Conservation (phyloP, 768 basidiomycete genomes). For the Auricularia auricula-judae region DNA sequence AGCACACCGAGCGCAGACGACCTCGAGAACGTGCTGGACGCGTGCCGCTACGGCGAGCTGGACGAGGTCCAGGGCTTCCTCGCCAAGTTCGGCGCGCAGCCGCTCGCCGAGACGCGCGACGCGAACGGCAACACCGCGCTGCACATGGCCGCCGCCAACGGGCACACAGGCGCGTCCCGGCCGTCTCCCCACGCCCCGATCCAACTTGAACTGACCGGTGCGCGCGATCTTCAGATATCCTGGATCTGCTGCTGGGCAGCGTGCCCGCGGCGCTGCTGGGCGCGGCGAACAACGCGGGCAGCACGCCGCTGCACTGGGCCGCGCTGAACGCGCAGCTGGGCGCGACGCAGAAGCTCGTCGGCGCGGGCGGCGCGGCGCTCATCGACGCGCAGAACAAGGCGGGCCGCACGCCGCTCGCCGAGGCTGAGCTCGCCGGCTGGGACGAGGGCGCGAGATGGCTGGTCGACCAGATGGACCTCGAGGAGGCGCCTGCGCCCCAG, state of each 20-base stretch:
- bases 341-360: conserved; percentile 47
- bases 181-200: background rate
- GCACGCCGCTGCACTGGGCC: conserved; percentile 89
- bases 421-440: conserved; percentile 72
- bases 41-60: conserved; percentile 82
- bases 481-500: conserved; percentile 29
- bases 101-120: conserved; percentile 47
- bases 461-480: conserved; percentile 70
- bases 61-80: conserved; percentile 65
- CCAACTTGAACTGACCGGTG: no score
- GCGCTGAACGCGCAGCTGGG: conserved; percentile 70
- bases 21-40: conserved; percentile 61
- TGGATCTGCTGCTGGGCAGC: background rate
- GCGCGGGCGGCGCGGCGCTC: conserved; percentile 52
- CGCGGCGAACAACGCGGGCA: conserved; percentile 56
- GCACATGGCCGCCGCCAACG: conserved; percentile 86
- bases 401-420: conserved; percentile 66
- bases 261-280: conserved; percentile 33
- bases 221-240: background rate
- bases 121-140: conserved; percentile 69
- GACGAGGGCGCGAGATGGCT: conserved; percentile 79
- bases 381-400: conserved; percentile 70
- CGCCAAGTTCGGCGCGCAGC: conserved; percentile 38
- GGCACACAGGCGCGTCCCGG: conserved; percentile 59
- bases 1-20: conserved; percentile 15